Evolutionary conservation across 345 rosid genomes (phyloP).

Genomic region (Isatis tinctoria): DNA sequence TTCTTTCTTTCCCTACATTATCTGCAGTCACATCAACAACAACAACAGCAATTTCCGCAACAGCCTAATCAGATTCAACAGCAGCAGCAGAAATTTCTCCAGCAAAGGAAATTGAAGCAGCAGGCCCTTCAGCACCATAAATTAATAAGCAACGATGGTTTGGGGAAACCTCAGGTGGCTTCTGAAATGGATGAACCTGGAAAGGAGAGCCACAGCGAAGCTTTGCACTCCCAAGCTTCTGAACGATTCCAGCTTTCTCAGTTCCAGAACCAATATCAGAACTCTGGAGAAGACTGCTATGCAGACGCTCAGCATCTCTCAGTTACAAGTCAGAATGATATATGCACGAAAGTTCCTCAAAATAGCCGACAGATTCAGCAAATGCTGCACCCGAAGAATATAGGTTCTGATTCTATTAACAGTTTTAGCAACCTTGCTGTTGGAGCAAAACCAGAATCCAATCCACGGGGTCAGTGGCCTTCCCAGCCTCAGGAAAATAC

Average conservation of each 20-base stretch:
- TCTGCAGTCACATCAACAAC: slow-evolving; percentile 40
- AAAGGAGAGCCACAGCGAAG: slow-evolving; percentile 45
- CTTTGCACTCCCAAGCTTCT: slow-evolving; percentile 51
- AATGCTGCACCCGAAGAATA: slow-evolving; percentile 49
- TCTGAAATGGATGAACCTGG: slow-evolving; percentile 63
- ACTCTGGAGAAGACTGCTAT: slow-evolving; percentile 47
- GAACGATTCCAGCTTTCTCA: slow-evolving; percentile 59
- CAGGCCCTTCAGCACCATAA: slow-evolving; percentile 61
- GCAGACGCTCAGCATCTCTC: slow-evolving; percentile 38
- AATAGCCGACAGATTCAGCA: slow-evolving; percentile 61
- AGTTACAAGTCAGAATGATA: slow-evolving; percentile 43
- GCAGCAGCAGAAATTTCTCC: slow-evolving; percentile 57
- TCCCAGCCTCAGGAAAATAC: slow-evolving; percentile 53
- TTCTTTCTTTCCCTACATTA: slow-evolving; percentile 31
- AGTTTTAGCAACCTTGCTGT: slow-evolving; percentile 42
- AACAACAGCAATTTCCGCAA: slow-evolving; percentile 50
- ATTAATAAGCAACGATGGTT: slow-evolving; percentile 44
- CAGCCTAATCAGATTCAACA: slow-evolving; percentile 47
- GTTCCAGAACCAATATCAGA: slow-evolving; percentile 64
- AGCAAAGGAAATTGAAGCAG: slow-evolving; percentile 52
- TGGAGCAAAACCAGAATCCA: slow-evolving; percentile 51
- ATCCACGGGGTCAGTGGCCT: slow-evolving; percentile 56
- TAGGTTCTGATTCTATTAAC: slow-evolving; percentile 48
- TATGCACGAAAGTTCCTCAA: slow-evolving; percentile 44
- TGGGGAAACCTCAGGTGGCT: slow-evolving; percentile 51